Evolutionary conservation across 2,329 filamentous ascomycete species (phyloP), one percentile per base, ranked within the genome.

Genomic region (Metarhizium humberi): DNA sequence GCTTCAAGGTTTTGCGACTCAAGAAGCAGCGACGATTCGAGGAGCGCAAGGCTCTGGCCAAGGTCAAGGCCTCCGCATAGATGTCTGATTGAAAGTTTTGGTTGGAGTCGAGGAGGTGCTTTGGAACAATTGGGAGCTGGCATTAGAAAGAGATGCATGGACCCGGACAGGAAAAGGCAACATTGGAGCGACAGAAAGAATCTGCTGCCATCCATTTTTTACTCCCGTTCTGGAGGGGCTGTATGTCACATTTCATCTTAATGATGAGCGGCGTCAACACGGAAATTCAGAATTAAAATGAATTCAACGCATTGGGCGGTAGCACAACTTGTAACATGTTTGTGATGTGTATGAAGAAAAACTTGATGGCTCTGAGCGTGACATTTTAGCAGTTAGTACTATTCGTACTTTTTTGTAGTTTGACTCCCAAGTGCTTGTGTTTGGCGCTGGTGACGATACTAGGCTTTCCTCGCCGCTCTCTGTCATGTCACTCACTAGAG

Each of bases 21-120:
- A 95, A 92, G 88, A 99, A 99, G 87, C 92, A 96, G 87, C 90
- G 92, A 76, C 89, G 92, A 75, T 97, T 95, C 80, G 92, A 96
- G 84, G 87, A 96, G 78, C 88, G 88, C 80, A 97, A 96, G 88
- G 87, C 90, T 71, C 82, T 95, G 73, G 90, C 91, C 74, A 95
- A 96, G 85, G 80, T 95, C 78, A 88, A 88, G 81, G 86, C 88
- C 69, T 79, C 86, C 69, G 86, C 88, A 75, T 90, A 88, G 78
- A 38, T 36, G 32, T 30, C 73, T 70, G 62, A 61, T 52, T 64
- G 63, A 60, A 73, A 74, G 70, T 61, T 25, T 59, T 55, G 62
- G 62, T 57, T 56, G 64, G 65, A 63, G 59, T 62, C 58, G 57
- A 55, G 57, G 56, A 55, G 62, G 43, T 54, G 42, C 38, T 55